A percentile compares a stretch with the other conserved stretches of the same genome.
Evolutionary conservation across 2,329 filamentous ascomycete genomes (phyloP).

Genomic region (Macrophomina pseudophaseolina): DNA sequence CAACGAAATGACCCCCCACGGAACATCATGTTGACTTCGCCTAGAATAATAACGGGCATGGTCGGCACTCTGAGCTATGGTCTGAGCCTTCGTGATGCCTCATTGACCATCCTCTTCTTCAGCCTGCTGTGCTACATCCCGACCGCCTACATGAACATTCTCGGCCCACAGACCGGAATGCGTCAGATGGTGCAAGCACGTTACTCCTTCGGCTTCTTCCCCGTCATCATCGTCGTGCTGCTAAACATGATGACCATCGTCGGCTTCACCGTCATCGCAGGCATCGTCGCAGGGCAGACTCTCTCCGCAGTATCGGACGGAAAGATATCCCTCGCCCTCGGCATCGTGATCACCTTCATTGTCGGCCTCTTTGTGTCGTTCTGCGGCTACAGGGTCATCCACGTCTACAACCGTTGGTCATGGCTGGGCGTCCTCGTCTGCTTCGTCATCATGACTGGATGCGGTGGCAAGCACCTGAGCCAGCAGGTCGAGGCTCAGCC

Average conservation of each 20-base stretch:
- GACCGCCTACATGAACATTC: slow-evolving; percentile 62
- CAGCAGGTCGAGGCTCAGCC: slow-evolving; percentile 54
- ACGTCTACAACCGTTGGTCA: slow-evolving; percentile 63
- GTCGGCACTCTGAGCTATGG: slow-evolving; percentile 62
- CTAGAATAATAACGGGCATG: slow-evolving; percentile 66
- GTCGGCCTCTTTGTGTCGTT: slow-evolving; percentile 66
- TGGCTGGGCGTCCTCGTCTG: slow-evolving; percentile 62
- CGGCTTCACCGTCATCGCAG: slow-evolving; percentile 68
- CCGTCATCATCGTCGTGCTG: slow-evolving; percentile 64
- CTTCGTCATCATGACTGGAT: slow-evolving; percentile 61
- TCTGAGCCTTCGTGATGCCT: slow-evolving; percentile 60
- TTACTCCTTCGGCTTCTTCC: slow-evolving; percentile 65
- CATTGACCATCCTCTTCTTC: slow-evolving; percentile 69
- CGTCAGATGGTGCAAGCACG: slow-evolving; percentile 70
- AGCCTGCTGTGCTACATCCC: slow-evolving; percentile 59
- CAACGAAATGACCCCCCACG: too few relatives aligned
- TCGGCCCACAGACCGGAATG: slow-evolving; percentile 65
- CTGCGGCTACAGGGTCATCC: slow-evolving; percentile 61
- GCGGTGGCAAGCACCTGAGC: slow-evolving; percentile 56
- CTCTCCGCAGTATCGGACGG: slow-evolving; percentile 42
- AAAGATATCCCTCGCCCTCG: slow-evolving; percentile 58
- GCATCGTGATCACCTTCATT: slow-evolving; percentile 66
- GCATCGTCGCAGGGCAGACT: slow-evolving; percentile 63
- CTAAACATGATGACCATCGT: slow-evolving; percentile 67
- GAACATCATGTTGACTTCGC: neutral